Percentiles rank a stretch among this genome's conserved stretches.
phyloP scores from a whole-genome alignment of 176 grass and related monocot species.

The Neostapfia colusana region DNA sequence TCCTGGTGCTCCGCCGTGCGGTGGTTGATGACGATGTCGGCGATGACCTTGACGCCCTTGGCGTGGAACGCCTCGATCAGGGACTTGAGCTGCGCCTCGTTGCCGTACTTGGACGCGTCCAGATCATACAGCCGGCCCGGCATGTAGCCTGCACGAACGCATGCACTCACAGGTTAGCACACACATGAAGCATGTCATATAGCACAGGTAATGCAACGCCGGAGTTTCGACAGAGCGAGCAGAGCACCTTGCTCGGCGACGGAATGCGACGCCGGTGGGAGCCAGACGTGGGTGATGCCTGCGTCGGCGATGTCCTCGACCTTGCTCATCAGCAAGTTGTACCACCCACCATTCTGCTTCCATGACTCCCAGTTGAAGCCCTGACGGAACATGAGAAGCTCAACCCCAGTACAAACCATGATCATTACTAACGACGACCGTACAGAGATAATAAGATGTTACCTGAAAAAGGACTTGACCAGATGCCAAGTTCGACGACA shows the following conservation, averaged over 20 bases:
- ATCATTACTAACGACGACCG: background rate
- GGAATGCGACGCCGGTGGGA: slow-evolving; percentile 76
- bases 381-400: slow-evolving; percentile 8
- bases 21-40: slow-evolving; percentile 94
- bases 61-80: slow-evolving; percentile 57
- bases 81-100: slow-evolving; percentile 63
- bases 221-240: background rate
- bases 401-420: background rate
- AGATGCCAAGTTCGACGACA: slow-evolving; percentile 16
- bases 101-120: slow-evolving; percentile 64
- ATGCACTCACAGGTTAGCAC: background rate
- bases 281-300: slow-evolving; percentile 81
- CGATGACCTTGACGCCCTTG: slow-evolving; percentile 67
- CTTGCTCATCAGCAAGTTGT: slow-evolving; percentile 63
- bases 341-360: slow-evolving; percentile 79
- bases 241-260: slow-evolving; percentile 55
- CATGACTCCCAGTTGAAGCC: slow-evolving; percentile 98
- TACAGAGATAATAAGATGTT: slow-evolving; percentile 4
- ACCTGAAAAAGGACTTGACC: slow-evolving; percentile 63
- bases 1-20: slow-evolving; percentile 64
- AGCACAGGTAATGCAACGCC: background rate
- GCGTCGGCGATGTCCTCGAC: slow-evolving; percentile 60
- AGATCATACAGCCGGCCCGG: slow-evolving; percentile 72
- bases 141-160: slow-evolving; percentile 56
- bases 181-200: background rate